Conservation (phyloP, 345 rosid species). For the Aethionema arabicum region DNA sequence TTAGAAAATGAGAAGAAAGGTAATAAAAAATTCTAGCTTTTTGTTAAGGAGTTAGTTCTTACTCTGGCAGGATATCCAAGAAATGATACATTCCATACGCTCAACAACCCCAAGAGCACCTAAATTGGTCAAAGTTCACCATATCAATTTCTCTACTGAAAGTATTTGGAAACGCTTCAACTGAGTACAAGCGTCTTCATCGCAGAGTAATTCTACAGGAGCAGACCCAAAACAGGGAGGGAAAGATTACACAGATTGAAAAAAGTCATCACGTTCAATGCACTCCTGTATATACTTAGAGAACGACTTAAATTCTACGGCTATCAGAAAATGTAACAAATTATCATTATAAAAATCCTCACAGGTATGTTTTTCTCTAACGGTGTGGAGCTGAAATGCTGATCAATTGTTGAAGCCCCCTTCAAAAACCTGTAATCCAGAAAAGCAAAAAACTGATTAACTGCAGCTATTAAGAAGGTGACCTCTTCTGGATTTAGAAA, state of each 20-base stretch:
- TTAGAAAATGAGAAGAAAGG: slow-evolving; percentile 11
- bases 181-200: slow-evolving; percentile 15
- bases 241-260: neutral
- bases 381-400: slow-evolving; percentile 70
- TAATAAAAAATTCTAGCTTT: slow-evolving; percentile 5
- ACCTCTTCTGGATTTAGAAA: slow-evolving; percentile 9
- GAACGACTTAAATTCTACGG: neutral
- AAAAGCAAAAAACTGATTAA: slow-evolving; percentile 1
- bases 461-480: neutral
- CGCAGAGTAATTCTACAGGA: slow-evolving; percentile 3
- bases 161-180: neutral
- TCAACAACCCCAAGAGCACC: slow-evolving; percentile 87
- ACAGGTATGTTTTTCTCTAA: slow-evolving; percentile 87
- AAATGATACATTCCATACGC: slow-evolving; percentile 92
- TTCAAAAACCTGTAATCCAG: slow-evolving; percentile 64
- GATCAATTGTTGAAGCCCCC: slow-evolving; percentile 92
- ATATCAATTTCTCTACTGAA: slow-evolving; percentile 7
- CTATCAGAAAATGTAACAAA: neutral
- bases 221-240: neutral
- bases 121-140: slow-evolving; percentile 35
- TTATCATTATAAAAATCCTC: slow-evolving; percentile 36
- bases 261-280: neutral
- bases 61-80: slow-evolving; percentile 94
- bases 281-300: neutral
- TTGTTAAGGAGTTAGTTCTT: slow-evolving; percentile 34